Evolutionary conservation across 257 asterid species (phyloP), one percentile per base, ranked within the genome.

Genomic region (Solanum lignicaule): DNA sequence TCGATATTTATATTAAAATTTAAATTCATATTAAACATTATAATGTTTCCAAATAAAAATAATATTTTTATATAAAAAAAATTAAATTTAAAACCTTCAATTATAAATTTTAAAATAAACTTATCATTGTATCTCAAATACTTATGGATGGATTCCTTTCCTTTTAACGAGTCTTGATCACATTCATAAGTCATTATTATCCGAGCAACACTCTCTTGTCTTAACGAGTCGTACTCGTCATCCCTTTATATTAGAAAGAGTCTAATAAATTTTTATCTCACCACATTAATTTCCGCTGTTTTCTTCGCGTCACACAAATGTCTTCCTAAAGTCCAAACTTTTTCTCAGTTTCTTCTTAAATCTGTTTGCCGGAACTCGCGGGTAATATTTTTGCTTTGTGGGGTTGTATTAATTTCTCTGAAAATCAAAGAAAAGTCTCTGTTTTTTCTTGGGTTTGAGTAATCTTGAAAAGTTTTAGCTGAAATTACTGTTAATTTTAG

Each of bases 351-450:
- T 46, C 27, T 87, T 68, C 55, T 48, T 18, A 66, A 73, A 73
- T 21, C 79, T 71, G 1, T 71, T 68, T 43, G 9, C 31, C 82
- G 81, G 21, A 85, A 85, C 14, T 85, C 32, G 31, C 46, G 87
- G 68, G 18, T 68, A 72, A 36, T 32, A 36, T 25, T 66, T 84
- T 69, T 75, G 15, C 36, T 36, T 60, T 66, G 36, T 38, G 55
- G 89, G 89, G 41, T 10, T 79, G 84, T 83, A 82, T 65, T 85
- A 87, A 48, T 84, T n/a, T 68, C 60, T 32, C 81, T 60, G 83
- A 72, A 55, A 87, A 87, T 89, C 65, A 66, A 87, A 85, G 89
- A 87, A 88, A 87, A 87, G 89, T 86, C 85, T 75, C 7, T 35
- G 16, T 4, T 39, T 79, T 83, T 84, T 41, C 14, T 33, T 41